A percentile compares a stretch with the other conserved stretches of the same genome.
Evolutionary conservation across 2,329 filamentous ascomycete species (phyloP).

Genomic region (Trichophyton mentagrophytes): DNA sequence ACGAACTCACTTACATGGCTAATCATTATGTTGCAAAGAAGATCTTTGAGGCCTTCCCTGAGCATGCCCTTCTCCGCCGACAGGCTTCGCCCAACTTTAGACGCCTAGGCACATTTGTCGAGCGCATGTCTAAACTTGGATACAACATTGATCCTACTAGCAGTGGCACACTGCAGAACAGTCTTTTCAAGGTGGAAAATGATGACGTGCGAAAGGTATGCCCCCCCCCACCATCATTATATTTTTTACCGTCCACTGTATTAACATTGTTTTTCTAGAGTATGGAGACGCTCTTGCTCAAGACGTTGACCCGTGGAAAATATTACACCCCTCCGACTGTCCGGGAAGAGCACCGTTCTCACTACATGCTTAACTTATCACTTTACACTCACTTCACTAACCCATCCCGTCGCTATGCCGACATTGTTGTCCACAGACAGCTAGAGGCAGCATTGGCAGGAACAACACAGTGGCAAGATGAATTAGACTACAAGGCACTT

Average conservation of each 20-base stretch:
- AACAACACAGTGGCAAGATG: constrained; percentile 73
- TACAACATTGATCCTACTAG: constrained; percentile 81
- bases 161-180: constrained; percentile 85
- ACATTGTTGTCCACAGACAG: constrained; percentile 91
- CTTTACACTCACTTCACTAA: constrained; percentile 97
- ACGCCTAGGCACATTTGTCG: constrained; percentile 77
- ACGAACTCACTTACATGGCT: constrained; percentile 88
- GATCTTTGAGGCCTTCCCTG: constrained; percentile 63
- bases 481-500: constrained; percentile 82
- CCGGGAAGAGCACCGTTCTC: constrained; percentile 61
- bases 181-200: constrained; percentile 86
- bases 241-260: not conserved
- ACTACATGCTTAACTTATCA: constrained; percentile 86
- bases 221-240: not conserved
- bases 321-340: constrained; percentile 81
- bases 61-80: constrained; percentile 83
- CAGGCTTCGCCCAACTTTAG: constrained; percentile 76
- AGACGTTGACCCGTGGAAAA: constrained; percentile 92
- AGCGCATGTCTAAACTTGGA: constrained; percentile 83
- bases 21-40: constrained; percentile 83
- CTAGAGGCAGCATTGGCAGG: constrained; percentile 76
- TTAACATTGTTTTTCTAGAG: constrained; percentile 37
- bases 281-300: constrained; percentile 91
- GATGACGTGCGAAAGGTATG: constrained; percentile 65
- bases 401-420: constrained; percentile 85